These are phyloP conservation scores for Sporobolomyces roseus DNA, from an alignment of 768 basidiomycete genomes.

Conservation along the genomic window DNA sequence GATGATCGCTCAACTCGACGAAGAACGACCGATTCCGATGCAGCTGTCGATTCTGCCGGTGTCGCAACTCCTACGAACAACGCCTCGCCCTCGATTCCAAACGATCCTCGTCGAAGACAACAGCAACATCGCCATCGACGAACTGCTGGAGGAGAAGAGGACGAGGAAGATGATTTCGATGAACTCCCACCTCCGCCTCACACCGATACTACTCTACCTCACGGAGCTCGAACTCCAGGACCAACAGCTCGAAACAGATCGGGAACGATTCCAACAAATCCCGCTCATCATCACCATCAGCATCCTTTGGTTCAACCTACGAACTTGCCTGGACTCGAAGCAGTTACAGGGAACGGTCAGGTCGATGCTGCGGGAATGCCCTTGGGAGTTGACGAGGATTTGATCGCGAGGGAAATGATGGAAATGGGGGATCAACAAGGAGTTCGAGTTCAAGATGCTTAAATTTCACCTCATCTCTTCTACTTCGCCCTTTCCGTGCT, in stretches of 20 bases:
- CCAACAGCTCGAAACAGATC: neutral
- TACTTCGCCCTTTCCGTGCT: neutral
- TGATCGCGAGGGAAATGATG: conserved; percentile 34
- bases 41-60: neutral
- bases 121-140: neutral
- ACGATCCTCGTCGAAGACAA: no score
- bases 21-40: neutral
- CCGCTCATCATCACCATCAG: neutral
- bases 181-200: neutral
- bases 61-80: conserved; percentile 10
- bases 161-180: conserved; percentile 9
- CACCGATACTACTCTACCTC: neutral
- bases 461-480: neutral
- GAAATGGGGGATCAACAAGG: conserved; percentile 5
- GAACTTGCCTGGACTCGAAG: no score
- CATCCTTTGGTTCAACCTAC: conserved; percentile 2
- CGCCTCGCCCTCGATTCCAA: neutral
- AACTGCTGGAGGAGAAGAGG: neutral
- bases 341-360: no score
- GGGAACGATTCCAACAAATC: neutral
- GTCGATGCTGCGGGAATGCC: conserved; percentile 8
- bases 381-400: conserved; percentile 17
- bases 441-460: neutral
- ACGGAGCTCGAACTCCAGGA: neutral
- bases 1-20: neutral